Evolutionary conservation across 2,329 filamentous ascomycete genomes (phyloP).

Genomic region (Coniochaeta hoffmannii): DNA sequence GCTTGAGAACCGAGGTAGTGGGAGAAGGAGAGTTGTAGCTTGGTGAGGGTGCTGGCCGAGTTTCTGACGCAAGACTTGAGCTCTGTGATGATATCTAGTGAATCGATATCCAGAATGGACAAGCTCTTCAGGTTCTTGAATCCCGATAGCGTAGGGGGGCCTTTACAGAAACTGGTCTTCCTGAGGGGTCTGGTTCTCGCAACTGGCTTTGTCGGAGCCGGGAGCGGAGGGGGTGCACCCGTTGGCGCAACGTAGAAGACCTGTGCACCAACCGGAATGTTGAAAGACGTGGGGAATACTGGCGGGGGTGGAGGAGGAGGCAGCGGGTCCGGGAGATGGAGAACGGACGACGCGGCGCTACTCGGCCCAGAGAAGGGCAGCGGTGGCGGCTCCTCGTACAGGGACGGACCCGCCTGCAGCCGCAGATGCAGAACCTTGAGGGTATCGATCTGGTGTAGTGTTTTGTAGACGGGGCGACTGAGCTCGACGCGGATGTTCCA

Average conservation of each 20-base stretch:
- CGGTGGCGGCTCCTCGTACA: slow-evolving; percentile 42
- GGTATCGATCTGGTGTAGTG: slow-evolving; percentile 44
- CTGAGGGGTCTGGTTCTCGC: slow-evolving; percentile 26
- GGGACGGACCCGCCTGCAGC: slow-evolving; percentile 49
- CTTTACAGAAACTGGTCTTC: slow-evolving; percentile 21
- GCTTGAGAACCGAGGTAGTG: slow-evolving; percentile 39
- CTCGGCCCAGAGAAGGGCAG: slow-evolving; percentile 26
- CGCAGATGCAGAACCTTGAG: slow-evolving; percentile 49
- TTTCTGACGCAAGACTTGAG: slow-evolving; percentile 47
- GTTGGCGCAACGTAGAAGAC: slow-evolving; percentile 17
- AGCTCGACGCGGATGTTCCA: slow-evolving; percentile 61
- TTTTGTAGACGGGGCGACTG: slow-evolving; percentile 48
- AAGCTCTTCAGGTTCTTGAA: slow-evolving; percentile 49
- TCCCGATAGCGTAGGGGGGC: slow-evolving; percentile 46
- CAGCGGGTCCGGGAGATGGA: slow-evolving; percentile 15
- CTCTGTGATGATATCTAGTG: slow-evolving; percentile 46
- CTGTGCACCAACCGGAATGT: slow-evolving; percentile 9
- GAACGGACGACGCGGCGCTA: slow-evolving; percentile 8
- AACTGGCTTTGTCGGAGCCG: slow-evolving; percentile 22
- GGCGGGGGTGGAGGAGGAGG: slow-evolving; percentile 9
- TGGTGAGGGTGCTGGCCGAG: slow-evolving; percentile 45
- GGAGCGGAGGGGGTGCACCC: slow-evolving; percentile 20
- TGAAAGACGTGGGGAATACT: slow-evolving; percentile 5
- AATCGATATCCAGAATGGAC: slow-evolving; percentile 53
- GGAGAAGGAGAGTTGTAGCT: slow-evolving; percentile 53